Base-by-base conservation (phyloP, 2,329 filamentous ascomycete genomes). In the Penicillium sp. region DNA sequence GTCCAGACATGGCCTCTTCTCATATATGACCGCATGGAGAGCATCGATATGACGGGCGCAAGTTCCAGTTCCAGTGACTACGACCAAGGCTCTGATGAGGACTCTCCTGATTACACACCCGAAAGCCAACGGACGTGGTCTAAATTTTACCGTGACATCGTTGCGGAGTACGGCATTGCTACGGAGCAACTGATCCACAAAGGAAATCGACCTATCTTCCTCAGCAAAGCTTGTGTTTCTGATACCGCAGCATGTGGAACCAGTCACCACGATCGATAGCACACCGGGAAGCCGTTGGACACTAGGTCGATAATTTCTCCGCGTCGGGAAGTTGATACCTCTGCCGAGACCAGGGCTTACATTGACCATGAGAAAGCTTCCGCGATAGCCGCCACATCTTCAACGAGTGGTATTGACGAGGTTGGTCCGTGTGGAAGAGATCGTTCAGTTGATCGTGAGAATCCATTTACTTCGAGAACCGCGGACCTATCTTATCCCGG, bases 71-170 rank as follows among this genome's bases (percentile, higher is more conserved):
- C n/a, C n/a, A n/a, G n/a, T n/a, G 44, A 47, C 25, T 45, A 50
- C 4, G 42, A 45, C 10, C 24, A 32, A 52, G 43, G 46, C 8
- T 52, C 49, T 1, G 45, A 47, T 8, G 33, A 18, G 8, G 23
- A 27, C 29, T 47, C 44, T 12, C 29, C 29, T 0, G 47, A 49
- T 8, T 45, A 50, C 38, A 35, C 32, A 15, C 29, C 44, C 13
- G 49, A 49, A 1, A 31, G 42, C 38, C 24, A 40, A 44, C 44
- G 35, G 35, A 40, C 42, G 28, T 58, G 47, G 47, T 53, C 55
- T 33, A 61, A 58, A 40, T 61, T 52, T 28, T 46, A 57, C 39
- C 47, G 55, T 33, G 57, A 59, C 28, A 61, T 61, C 50, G 51
- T 61, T 35, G 31, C 53, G 32, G 53, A 59, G 33, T 61, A 59